A percentile compares a stretch with the other conserved stretches of the same genome.
These are phyloP conservation scores for Phaffia rhodozyma DNA, from an alignment of 1,284 basidiomycete genomes.

Conservation along the genomic window DNA sequence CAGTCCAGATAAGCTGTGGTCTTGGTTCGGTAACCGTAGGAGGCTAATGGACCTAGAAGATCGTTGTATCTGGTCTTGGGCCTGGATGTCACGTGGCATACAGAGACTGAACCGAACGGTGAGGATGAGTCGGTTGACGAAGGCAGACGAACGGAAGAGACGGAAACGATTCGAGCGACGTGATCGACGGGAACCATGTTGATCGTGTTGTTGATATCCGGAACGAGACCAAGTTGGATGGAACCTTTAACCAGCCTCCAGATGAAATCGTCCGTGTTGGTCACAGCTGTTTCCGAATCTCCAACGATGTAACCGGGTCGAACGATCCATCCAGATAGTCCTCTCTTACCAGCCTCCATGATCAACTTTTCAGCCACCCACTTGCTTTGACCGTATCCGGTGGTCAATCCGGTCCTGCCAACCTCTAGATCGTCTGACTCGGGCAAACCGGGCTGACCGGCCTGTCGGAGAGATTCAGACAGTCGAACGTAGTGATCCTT, in stretches of 20 bases:
- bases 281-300: constrained; percentile 76
- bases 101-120: constrained; percentile 43
- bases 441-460: constrained; percentile 55
- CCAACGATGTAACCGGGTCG: constrained; percentile 95
- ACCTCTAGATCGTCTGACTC: constrained; percentile 89
- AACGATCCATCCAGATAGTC: constrained; percentile 76
- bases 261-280: constrained; percentile 98
- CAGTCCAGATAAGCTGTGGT: constrained; percentile 83
- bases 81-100: constrained; percentile 77
- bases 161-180: constrained; percentile 69
- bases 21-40: constrained; percentile 69
- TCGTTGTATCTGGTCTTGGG: constrained; percentile 85
- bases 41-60: constrained; percentile 60
- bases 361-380: constrained; percentile 96
- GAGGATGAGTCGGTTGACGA: constrained; percentile 19
- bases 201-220: constrained; percentile 95
- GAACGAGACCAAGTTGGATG: constrained; percentile 85
- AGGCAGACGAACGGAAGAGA: constrained; percentile 44
- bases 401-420: constrained; percentile 60
- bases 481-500: constrained; percentile 79
- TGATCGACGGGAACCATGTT: constrained; percentile 99
- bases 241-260: constrained; percentile 98
- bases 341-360: constrained; percentile 77
- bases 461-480: constrained; percentile 53
- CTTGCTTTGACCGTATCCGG: constrained; percentile 94